phyloP scores from a whole-genome alignment of 768 basidiomycete species.

The Lactarius sp. region DNA sequence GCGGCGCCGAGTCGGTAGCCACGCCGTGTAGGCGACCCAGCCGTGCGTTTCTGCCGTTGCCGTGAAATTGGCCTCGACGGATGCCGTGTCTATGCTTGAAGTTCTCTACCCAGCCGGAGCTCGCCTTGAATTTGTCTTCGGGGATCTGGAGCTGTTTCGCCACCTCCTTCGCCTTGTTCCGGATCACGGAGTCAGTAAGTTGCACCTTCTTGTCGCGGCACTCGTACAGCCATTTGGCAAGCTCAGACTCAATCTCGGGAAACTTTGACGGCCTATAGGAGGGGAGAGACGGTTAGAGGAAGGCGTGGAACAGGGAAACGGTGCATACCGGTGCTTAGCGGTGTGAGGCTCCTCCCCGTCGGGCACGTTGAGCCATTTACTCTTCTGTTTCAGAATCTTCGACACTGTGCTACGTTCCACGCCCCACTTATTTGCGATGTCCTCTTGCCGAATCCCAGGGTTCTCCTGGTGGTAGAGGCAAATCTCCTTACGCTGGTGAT shows the following conservation, averaged over 20 bases:
- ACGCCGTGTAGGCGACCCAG: constrained; percentile 17
- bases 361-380: constrained; percentile 71
- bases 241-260: constrained; percentile 64
- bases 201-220: constrained; percentile 43
- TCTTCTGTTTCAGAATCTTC: constrained; percentile 83
- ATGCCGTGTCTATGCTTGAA: constrained; percentile 84
- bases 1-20: constrained; percentile 10
- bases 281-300: constrained; percentile 19
- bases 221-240: constrained; percentile 56
- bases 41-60: constrained; percentile 34
- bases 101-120: constrained; percentile 87
- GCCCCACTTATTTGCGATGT: constrained; percentile 69
- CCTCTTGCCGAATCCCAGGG: constrained; percentile 73
- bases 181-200: constrained; percentile 63
- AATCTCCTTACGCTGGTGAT: constrained; percentile 69
- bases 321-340: constrained; percentile 62
- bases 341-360: constrained; percentile 53
- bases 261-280: constrained; percentile 67
- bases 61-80: constrained; percentile 55
- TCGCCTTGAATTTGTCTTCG: constrained; percentile 84
- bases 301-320: neutral
- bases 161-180: constrained; percentile 62
- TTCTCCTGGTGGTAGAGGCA: constrained; percentile 60
- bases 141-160: constrained; percentile 51
- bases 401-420: constrained; percentile 92